A percentile compares a stretch with the other conserved stretches of the same genome.
phyloP scores from a whole-genome alignment of 2,329 filamentous ascomycete genomes.

The Pyrenochaeta sp. region DNA sequence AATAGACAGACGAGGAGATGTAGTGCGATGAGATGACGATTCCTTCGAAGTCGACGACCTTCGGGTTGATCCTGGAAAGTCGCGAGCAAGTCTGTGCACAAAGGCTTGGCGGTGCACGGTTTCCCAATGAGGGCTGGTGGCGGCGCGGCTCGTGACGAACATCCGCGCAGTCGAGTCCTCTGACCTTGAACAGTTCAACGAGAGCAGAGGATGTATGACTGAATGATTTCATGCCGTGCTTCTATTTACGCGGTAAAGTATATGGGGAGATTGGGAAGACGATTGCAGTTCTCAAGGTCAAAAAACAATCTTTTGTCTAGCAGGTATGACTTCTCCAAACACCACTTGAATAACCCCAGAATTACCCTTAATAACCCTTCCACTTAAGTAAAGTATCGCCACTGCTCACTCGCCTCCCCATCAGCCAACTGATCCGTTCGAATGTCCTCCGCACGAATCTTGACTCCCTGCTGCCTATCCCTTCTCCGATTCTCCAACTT shows the following conservation, averaged over 20 bases:
- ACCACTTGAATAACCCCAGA: no score
- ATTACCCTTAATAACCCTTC: background rate
- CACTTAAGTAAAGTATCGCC: constrained; percentile 46
- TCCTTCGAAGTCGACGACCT: background rate
- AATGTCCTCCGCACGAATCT: constrained; percentile 49
- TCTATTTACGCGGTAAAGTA: no score
- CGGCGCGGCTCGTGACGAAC: background rate
- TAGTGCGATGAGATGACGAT: background rate
- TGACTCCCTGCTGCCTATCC: constrained; percentile 49
- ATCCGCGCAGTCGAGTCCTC: no score
- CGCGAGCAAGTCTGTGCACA: background rate
- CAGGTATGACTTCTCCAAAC: no score
- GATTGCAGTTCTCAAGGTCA: no score
- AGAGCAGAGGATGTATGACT: no score
- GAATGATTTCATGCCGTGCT: no score
- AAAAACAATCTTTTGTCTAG: no score
- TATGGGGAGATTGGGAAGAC: no score
- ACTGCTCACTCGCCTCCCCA: constrained; percentile 51
- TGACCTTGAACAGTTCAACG: no score
- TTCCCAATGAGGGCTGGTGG: background rate
- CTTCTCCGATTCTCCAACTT: constrained; percentile 54
- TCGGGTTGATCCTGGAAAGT: background rate
- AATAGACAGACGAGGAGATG: background rate
- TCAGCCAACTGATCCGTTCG: constrained; percentile 51
- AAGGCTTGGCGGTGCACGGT: background rate